Percentiles rank a stretch among this genome's conserved stretches.
These are phyloP conservation scores for Wickerhamiella vanderwaltii DNA, from an alignment of 805 yeast genomes.

Conservation along the genomic window DNA sequence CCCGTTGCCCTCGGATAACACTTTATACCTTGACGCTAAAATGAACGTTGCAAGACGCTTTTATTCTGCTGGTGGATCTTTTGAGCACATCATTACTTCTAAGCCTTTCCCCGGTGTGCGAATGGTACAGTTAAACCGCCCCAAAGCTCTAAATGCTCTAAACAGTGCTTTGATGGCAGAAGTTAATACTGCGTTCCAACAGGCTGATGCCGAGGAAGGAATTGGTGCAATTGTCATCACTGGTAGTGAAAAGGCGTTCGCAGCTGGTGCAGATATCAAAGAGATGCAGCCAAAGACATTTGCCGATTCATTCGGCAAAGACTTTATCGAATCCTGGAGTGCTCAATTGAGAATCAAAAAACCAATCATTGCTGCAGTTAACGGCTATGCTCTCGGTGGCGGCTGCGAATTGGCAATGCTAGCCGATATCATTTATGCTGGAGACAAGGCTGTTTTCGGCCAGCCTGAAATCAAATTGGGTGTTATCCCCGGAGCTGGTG, in stretches of 20 bases:
- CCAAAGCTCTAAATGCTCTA: conserved; percentile 36
- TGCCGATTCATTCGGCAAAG: conserved; percentile 28
- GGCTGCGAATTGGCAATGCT: conserved; percentile 46
- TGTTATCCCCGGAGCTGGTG: conserved; percentile 41
- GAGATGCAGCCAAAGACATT: conserved; percentile 34
- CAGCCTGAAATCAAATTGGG: conserved; percentile 47
- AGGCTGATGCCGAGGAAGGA: conserved; percentile 29
- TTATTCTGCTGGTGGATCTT: conserved; percentile 22
- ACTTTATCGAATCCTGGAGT: conserved; percentile 33
- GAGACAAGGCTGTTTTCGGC: conserved; percentile 38
- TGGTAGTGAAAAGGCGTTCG: conserved; percentile 37
- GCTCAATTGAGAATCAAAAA: conserved; percentile 30
- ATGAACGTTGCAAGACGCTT: conserved; percentile 11
- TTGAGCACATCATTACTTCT: conserved; percentile 31
- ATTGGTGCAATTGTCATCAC: conserved; percentile 39
- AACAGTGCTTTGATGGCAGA: conserved; percentile 30
- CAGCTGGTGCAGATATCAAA: conserved; percentile 47
- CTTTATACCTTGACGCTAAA: background rate
- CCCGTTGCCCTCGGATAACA: too few species aligned
- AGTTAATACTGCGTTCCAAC: conserved; percentile 29
- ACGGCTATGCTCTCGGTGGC: conserved; percentile 45
- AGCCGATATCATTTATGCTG: conserved; percentile 40
- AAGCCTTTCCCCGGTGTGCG: conserved; percentile 32
- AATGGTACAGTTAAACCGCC: conserved; percentile 32
- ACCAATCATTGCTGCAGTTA: conserved; percentile 45